Base-by-base conservation (phyloP, 179 eudicot species). In the Camellia oleifera region DNA sequence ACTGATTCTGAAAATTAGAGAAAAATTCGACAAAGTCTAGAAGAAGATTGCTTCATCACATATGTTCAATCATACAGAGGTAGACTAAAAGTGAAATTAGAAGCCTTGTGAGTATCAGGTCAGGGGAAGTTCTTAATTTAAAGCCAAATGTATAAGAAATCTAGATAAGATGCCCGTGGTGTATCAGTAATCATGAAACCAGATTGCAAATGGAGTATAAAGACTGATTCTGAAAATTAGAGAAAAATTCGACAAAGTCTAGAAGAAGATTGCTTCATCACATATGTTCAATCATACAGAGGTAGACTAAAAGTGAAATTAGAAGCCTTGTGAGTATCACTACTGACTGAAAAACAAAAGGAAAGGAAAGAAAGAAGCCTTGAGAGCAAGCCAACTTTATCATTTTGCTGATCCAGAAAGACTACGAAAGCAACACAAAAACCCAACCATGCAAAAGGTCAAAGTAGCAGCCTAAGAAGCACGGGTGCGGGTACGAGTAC, bases 81-180 rank as follows among this genome's bases (percentile, higher is more conserved):
- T 15, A 60, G 64, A 60, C 20, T 15, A 60, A 56, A 60, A n/a
- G 64, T 54, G 58, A 60, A 60, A 60, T 26, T 26, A 26, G 32
- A 26, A 26, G 32, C n/a, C 72, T 12, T 54, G n/a, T n/a, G n/a
- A n/a, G n/a, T n/a, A n/a, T 67, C 61, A 78, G 45, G 69, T 58
- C 72, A 42, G 64, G 42, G 23, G 17, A 58, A 60, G 40, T 76
- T 76, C 78, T 76, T 45, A n/a, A 69, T 10, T 13, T 69, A 45
- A 45, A 26, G 53, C 6, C 72, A 15, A 68, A 68, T 20, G 52
- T 2, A 8, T 8, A 45, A 52, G 54, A 56, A 78, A 73, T 50
- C 56, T 14, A 26, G 63, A 69, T 18, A 65, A 77, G 32, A 32
- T 69, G 72, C 20, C 15, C 18, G 42, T 32, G 44, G 52, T 69